Conservation (phyloP, 2,329 filamentous ascomycete species). For the Periconia digitata region DNA sequence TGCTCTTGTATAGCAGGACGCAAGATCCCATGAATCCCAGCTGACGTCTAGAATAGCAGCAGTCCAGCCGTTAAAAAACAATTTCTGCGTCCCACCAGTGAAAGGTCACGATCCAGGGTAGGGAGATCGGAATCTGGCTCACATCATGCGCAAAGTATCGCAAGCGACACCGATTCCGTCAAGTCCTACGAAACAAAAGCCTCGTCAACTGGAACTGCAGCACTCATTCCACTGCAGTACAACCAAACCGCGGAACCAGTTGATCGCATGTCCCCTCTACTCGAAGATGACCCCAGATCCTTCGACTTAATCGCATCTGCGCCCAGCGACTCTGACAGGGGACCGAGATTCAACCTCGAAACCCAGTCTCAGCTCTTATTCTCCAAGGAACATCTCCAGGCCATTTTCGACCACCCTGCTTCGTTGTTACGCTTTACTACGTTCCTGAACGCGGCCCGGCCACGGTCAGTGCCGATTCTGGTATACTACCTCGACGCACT, state of each 20-base stretch:
- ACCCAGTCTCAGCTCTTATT: slow-evolving; percentile 66
- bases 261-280: slow-evolving; percentile 49
- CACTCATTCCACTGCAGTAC: slow-evolving; percentile 48
- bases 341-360: slow-evolving; percentile 59
- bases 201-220: slow-evolving; percentile 34
- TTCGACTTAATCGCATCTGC: slow-evolving; percentile 54
- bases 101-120: slow-evolving; percentile 11
- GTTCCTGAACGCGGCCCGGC: slow-evolving; percentile 63
- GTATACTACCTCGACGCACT: slow-evolving; percentile 72
- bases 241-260: slow-evolving; percentile 45
- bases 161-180: slow-evolving; percentile 39
- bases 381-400: slow-evolving; percentile 64
- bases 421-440: slow-evolving; percentile 67
- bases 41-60: slow-evolving; percentile 13
- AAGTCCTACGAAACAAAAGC: slow-evolving; percentile 37
- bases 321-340: slow-evolving; percentile 33
- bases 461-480: slow-evolving; percentile 65
- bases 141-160: slow-evolving; percentile 6
- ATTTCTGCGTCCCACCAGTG: slow-evolving; percentile 18
- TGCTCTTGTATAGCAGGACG: neutral
- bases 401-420: slow-evolving; percentile 66
- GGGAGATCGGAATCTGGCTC: slow-evolving; percentile 19
- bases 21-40: neutral
- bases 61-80: slow-evolving; percentile 18
- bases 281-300: slow-evolving; percentile 56